A percentile compares a stretch with the other conserved stretches of the same genome.
phyloP scores from a whole-genome alignment of 495 filamentous ascomycete species.

The Neurospora sp. region DNA sequence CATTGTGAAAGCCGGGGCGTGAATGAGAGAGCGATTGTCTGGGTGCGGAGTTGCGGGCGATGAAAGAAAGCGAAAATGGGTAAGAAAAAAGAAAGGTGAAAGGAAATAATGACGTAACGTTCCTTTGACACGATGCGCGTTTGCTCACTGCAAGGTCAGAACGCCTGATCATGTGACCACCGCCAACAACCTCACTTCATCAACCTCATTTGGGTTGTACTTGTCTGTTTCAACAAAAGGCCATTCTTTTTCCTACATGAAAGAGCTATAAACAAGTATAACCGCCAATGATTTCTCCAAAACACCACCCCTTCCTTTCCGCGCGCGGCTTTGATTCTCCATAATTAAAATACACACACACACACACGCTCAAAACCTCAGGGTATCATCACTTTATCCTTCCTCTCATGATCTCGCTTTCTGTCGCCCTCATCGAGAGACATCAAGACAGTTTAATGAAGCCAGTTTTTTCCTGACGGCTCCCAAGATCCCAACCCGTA shows the following conservation, averaged over 20 bases:
- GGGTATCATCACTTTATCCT: background rate
- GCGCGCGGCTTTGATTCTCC: background rate
- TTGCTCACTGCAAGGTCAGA: background rate
- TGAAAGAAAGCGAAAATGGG: background rate
- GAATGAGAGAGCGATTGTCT: background rate
- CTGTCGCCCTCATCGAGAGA: background rate
- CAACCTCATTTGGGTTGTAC: background rate
- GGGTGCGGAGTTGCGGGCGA: background rate
- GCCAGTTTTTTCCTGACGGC: background rate
- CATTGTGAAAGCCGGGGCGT: slow-evolving; percentile 38
- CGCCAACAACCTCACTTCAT: background rate
- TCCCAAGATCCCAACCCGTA: background rate
- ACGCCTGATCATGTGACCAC: slow-evolving; percentile 18
- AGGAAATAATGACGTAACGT: background rate
- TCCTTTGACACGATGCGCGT: background rate
- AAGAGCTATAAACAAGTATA: background rate
- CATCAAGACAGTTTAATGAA: background rate
- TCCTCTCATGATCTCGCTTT: background rate
- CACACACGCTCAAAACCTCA: background rate
- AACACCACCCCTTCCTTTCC: background rate
- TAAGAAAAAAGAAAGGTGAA: background rate
- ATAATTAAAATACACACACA: background rate
- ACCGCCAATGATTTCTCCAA: background rate
- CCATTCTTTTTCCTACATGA: background rate
- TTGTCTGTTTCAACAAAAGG: background rate